Conservation (phyloP, 495 filamentous ascomycete species). For the Neurospora sp. region DNA sequence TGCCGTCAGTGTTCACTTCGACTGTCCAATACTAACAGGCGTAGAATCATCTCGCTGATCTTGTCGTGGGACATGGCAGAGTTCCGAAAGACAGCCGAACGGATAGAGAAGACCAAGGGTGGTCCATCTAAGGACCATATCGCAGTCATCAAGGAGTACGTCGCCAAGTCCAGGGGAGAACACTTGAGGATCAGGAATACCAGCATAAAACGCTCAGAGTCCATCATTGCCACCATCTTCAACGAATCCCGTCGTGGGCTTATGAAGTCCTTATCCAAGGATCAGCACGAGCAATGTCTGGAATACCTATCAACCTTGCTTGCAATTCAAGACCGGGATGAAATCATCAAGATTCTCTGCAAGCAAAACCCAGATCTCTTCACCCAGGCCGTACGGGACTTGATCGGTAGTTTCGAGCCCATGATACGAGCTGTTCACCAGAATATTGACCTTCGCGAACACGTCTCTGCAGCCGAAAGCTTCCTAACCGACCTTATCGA, state of each 20-base stretch:
- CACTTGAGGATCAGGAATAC: slow-evolving; percentile 35
- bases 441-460: slow-evolving; percentile 50
- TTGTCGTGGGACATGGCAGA: slow-evolving; percentile 51
- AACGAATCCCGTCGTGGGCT: slow-evolving; percentile 18
- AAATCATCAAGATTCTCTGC: slow-evolving; percentile 47
- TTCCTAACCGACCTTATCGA: slow-evolving; percentile 54
- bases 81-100: slow-evolving; percentile 41
- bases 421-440: slow-evolving; percentile 55
- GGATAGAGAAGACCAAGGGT: slow-evolving; percentile 41
- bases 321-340: slow-evolving; percentile 50
- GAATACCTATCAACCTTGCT: slow-evolving; percentile 51
- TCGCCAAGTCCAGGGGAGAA: slow-evolving; percentile 32
- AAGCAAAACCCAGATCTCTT: slow-evolving; percentile 48
- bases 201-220: slow-evolving; percentile 27
- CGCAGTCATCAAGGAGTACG: slow-evolving; percentile 37
- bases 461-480: slow-evolving; percentile 43
- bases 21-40: slow-evolving; percentile 2
- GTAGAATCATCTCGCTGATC: slow-evolving; percentile 52
- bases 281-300: slow-evolving; percentile 42
- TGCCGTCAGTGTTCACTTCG: not conserved
- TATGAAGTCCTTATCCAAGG: slow-evolving; percentile 29
- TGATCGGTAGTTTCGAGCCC: slow-evolving; percentile 51
- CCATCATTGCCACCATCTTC: slow-evolving; percentile 45
- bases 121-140: slow-evolving; percentile 39
- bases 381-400: slow-evolving; percentile 45